Conservation (phyloP, 179 eudicot genomes). For the Monotropa hypopitys region DNA sequence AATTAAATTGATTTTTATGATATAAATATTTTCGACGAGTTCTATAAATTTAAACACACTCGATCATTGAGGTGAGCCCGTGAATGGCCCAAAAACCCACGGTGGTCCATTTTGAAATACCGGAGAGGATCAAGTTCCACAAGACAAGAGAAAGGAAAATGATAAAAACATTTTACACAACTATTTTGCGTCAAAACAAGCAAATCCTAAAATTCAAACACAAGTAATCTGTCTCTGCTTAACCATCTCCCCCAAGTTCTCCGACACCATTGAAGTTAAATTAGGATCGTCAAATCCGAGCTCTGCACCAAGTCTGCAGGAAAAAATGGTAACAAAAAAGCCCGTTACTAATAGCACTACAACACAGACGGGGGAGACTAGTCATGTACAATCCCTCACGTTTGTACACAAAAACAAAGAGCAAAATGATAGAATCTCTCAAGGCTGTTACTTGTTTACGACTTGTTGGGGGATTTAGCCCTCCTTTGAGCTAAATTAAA, state of each 20-base stretch:
- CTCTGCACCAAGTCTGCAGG: conserved; percentile 66
- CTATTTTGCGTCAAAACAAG: neutral
- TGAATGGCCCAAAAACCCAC: too few relatives aligned
- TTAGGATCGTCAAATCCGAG: conserved; percentile 76
- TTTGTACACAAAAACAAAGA: neutral
- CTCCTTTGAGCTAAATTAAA: too few relatives aligned
- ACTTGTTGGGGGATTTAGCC: too few relatives aligned
- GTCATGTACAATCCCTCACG: neutral
- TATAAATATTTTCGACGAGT: too few relatives aligned
- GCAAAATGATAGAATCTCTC: neutral
- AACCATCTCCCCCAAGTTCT: conserved; percentile 61
- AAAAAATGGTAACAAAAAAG: conserved; percentile 4
- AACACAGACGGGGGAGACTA: neutral
- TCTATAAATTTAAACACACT: too few relatives aligned
- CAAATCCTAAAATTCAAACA: neutral
- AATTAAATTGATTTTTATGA: too few relatives aligned
- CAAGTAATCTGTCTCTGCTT: conserved; percentile 40
- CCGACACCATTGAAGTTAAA: conserved; percentile 61
- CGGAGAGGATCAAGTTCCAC: too few relatives aligned
- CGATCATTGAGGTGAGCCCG: too few relatives aligned
- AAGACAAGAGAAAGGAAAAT: neutral
- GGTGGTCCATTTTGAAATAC: too few relatives aligned
- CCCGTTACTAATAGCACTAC: neutral
- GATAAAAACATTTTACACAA: neutral
- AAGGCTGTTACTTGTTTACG: neutral